These are phyloP conservation scores for Persicaria maculosa DNA, from an alignment of 148 eudicot genomes.

Conservation along the genomic window DNA sequence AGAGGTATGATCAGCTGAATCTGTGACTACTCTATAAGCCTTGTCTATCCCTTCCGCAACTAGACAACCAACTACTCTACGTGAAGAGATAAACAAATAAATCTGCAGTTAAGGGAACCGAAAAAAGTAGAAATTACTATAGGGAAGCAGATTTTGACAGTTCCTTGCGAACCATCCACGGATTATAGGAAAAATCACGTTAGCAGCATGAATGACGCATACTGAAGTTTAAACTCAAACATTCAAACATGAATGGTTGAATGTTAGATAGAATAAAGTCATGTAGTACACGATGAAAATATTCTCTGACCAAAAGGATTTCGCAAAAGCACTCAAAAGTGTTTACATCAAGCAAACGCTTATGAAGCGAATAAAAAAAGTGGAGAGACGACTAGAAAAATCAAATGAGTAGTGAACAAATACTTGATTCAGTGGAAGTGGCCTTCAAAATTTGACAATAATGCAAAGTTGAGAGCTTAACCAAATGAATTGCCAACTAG, in stretches of 20 bases:
- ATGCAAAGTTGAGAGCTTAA: not conserved
- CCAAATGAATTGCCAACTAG: not conserved
- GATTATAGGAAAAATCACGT: not conserved
- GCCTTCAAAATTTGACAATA: not conserved
- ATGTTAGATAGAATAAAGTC: not conserved
- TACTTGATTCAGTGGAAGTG: not conserved
- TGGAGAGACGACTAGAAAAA: not conserved
- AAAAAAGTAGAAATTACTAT: not conserved
- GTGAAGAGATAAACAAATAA: constrained; percentile 54
- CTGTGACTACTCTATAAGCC: constrained; percentile 49
- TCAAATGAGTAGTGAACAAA: not conserved
- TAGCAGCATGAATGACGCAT: not conserved
- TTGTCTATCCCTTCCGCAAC: constrained; percentile 57
- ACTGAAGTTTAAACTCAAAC: not conserved
- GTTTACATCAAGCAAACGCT: not conserved
- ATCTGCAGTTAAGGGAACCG: constrained; percentile 33
- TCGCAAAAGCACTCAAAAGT: not conserved
- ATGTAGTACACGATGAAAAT: not conserved
- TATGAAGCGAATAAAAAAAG: not conserved
- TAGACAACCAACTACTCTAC: constrained; percentile 63
- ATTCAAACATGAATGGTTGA: no score
- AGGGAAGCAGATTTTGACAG: not conserved
- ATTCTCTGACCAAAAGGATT: not conserved
- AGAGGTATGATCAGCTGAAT: constrained; percentile 18
- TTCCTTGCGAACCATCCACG: not conserved